Evolutionary conservation across 345 rosid species (phyloP).

Genomic region (Cardamine resedifolia): DNA sequence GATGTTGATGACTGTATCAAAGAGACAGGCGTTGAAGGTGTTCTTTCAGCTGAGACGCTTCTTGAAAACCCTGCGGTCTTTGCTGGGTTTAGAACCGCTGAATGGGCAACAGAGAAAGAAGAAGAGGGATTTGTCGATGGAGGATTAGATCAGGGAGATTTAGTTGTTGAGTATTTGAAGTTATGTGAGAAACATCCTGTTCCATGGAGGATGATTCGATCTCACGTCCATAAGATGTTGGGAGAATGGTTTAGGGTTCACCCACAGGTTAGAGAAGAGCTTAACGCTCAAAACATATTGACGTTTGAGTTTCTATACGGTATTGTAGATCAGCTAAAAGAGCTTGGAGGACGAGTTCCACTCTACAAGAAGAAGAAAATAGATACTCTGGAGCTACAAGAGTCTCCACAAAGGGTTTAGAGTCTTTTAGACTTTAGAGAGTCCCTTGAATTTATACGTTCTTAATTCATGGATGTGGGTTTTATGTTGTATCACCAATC

Average conservation of each 20-base stretch:
- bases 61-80: conserved; percentile 94
- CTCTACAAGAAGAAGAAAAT: conserved; percentile 51
- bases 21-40: conserved; percentile 85
- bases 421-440: conserved; percentile 2
- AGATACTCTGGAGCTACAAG: not conserved
- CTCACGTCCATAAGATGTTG: conserved; percentile 87
- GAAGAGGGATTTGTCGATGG: conserved; percentile 45
- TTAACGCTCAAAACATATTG: conserved; percentile 66
- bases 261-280: conserved; percentile 72
- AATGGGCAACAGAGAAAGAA: conserved; percentile 53
- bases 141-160: conserved; percentile 72
- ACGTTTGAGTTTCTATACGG: conserved; percentile 78
- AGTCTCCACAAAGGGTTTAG: conserved; percentile 20
- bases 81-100: conserved; percentile 74
- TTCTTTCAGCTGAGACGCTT: conserved; percentile 93
- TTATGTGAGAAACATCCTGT: conserved; percentile 88
- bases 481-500: conserved; percentile 20
- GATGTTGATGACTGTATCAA: conserved; percentile 65
- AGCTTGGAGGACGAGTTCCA: conserved; percentile 65
- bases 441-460: conserved; percentile 11
- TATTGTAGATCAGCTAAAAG: conserved; percentile 64
- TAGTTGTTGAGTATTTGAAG: conserved; percentile 71
- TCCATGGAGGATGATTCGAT: conserved; percentile 90
- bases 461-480: conserved; percentile 18
- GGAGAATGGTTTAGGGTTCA: conserved; percentile 86